Percentiles rank a stretch among this genome's conserved stretches.
Conservation (phyloP, 2,329 filamentous ascomycete genomes). For the Cladosporium halotolerans region DNA sequence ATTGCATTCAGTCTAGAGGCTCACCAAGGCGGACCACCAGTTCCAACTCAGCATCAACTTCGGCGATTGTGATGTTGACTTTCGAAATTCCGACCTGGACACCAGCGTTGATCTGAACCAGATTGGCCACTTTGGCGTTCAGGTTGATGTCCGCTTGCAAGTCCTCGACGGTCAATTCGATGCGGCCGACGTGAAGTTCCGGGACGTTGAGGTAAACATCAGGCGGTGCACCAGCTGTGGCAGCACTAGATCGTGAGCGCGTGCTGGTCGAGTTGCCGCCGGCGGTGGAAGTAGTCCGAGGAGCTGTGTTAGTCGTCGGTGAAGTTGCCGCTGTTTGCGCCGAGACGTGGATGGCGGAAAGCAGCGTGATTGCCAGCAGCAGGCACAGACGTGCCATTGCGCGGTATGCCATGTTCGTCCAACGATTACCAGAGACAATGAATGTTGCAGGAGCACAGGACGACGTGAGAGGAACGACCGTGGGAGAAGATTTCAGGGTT, state of each 20-base stretch:
- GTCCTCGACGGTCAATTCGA: slow-evolving; percentile 56
- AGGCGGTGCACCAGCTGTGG: slow-evolving; percentile 29
- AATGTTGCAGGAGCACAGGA: background rate
- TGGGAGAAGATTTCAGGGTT: background rate
- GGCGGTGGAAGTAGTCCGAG: slow-evolving; percentile 14
- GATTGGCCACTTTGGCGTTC: slow-evolving; percentile 52
- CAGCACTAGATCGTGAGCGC: slow-evolving; percentile 20
- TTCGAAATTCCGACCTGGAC: slow-evolving; percentile 42
- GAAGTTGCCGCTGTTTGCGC: slow-evolving; percentile 14
- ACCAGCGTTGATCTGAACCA: slow-evolving; percentile 49
- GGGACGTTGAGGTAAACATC: slow-evolving; percentile 56
- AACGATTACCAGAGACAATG: background rate
- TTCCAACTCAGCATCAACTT: slow-evolving; percentile 54
- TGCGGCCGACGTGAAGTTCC: slow-evolving; percentile 52
- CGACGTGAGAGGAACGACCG: background rate
- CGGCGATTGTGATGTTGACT: slow-evolving; percentile 56
- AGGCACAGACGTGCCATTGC: slow-evolving; percentile 6
- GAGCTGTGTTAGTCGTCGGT: slow-evolving; percentile 26
- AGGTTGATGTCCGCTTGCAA: slow-evolving; percentile 49
- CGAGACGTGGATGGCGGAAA: slow-evolving; percentile 9
- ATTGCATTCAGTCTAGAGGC: background rate
- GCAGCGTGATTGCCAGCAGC: slow-evolving; percentile 9
- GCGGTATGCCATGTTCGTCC: slow-evolving; percentile 1
- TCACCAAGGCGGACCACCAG: slow-evolving; percentile 49
- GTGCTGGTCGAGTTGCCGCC: slow-evolving; percentile 19